A percentile compares a stretch with the other conserved stretches of the same genome.
Conservation (phyloP, 768 basidiomycete genomes). For the Dacryopinax spathularia region DNA sequence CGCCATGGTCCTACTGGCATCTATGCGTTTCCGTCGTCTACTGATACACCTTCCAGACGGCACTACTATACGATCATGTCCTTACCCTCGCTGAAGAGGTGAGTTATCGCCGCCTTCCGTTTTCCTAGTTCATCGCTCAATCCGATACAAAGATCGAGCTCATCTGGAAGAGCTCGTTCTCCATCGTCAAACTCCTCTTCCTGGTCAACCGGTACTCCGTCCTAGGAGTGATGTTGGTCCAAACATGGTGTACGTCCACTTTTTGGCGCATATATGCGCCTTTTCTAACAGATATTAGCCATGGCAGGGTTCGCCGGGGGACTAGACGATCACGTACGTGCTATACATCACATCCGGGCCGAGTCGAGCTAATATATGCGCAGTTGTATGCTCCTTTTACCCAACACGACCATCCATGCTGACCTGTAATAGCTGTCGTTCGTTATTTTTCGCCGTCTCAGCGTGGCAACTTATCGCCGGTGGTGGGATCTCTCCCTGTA, state of each 20-base stretch:
- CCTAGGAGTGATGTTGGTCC: not conserved
- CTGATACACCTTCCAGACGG: not conserved
- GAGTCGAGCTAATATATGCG: not conserved
- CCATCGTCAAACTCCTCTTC: not conserved
- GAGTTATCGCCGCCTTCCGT: not conserved
- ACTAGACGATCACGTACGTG: not conserved
- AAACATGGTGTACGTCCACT: not conserved
- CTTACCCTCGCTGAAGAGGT: not conserved
- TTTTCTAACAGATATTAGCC: not conserved
- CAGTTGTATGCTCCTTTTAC: not conserved
- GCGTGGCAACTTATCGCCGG: not conserved
- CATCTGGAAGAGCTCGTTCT: not conserved
- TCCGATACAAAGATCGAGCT: not conserved
- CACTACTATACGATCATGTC: not conserved
- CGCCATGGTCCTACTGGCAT: not conserved
- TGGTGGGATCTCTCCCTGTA: not conserved
- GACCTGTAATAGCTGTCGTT: not conserved
- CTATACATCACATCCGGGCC: not conserved
- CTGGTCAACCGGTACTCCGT: conserved; percentile 2
- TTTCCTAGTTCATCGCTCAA: not conserved
- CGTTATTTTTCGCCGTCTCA: not conserved
- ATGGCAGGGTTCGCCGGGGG: not conserved
- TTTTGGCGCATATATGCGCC: not conserved
- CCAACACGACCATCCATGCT: not conserved
- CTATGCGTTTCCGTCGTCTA: not conserved